Evolutionary conservation across 1,284 basidiomycete genomes (phyloP).

Genomic region (Trichosporon asahii): DNA sequence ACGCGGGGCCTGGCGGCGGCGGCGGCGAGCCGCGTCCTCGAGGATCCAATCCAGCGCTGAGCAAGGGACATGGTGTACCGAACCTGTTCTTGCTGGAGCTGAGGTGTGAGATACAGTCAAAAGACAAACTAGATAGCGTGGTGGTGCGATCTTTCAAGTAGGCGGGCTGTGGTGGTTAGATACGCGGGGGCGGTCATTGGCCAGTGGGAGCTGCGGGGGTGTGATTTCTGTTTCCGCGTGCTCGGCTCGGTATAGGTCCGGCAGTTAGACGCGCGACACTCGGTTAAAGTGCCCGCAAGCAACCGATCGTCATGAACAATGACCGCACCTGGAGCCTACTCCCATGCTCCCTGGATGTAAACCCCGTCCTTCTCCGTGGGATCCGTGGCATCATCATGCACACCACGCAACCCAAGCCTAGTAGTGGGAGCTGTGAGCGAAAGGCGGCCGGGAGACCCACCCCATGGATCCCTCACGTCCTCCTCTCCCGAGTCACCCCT

Average conservation of each 20-base stretch:
- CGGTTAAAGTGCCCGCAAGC: not conserved
- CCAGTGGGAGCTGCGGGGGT: not conserved
- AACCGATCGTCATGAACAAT: not conserved
- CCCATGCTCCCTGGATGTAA: not conserved
- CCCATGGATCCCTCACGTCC: not conserved
- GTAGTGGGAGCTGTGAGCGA: not conserved
- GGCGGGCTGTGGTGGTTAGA: not conserved
- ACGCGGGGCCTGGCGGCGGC: conserved; percentile 19
- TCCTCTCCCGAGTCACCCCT: not conserved
- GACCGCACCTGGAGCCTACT: not conserved
- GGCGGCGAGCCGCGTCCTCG: conserved; percentile 20
- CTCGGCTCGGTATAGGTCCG: conserved; percentile 1
- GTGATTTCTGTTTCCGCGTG: conserved; percentile 1
- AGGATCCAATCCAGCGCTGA: conserved; percentile 24
- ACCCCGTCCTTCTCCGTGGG: not conserved
- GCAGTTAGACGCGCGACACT: not conserved
- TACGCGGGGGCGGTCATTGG: not conserved
- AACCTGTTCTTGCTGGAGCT: not conserved
- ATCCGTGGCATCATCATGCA: not conserved
- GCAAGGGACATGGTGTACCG: conserved; percentile 21
- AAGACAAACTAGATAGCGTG: not conserved
- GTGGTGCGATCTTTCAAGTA: not conserved
- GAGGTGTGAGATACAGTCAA: not conserved
- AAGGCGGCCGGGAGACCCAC: not conserved
- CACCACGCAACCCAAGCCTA: not conserved